Base-by-base conservation (phyloP, 2,329 filamentous ascomycete genomes). In the Colletotrichum eleusines region DNA sequence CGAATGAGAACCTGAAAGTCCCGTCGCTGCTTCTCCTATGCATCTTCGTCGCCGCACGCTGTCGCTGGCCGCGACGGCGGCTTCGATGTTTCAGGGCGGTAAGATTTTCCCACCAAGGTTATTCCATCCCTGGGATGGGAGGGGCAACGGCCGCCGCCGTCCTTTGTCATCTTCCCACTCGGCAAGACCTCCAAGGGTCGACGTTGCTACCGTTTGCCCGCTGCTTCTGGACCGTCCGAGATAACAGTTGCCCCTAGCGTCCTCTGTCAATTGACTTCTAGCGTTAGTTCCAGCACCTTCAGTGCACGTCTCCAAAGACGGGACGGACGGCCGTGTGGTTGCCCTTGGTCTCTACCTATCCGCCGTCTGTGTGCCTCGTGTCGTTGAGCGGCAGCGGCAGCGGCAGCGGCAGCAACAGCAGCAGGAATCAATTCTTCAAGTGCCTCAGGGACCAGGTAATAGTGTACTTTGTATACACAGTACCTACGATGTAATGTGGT, bases 21-120 rank as follows among this genome's bases (percentile, higher is more conserved):
- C 63, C 50, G 58, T 71, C 53, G 55, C 48, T 69, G 59, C 69
- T 71, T 59, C 53, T 54, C 42, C 65, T 63, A 53, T 38, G 51
- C 62, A 55, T 40, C 63, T 33, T 62, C 35, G 46, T 55, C 33
- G 40, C 54, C 23, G 46, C 64, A 31, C 35, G 53, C 42, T 59
- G 54, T 69, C 31, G 69, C 58, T 63, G 69, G 65, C 55, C 46
- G 38, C 53, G 46, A 58, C 31, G 38, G 51, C 68, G 51, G 38
- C 68, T 26, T 68, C 51, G 53, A 69, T 63, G 69, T 71, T 71
- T 71, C 69, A 71, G 69, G 69, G 58, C 53, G 58, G 69, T 71
- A 71, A 71, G 69, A 71, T 69, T 58, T 71, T 71, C 64, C 64
- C 64, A 71, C 69, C 69, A 69, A 68, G 53, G 50, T 53, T 69